Evolutionary conservation across 179 eudicot genomes (phyloP).

Genomic region (Carnegiea gigantea): DNA sequence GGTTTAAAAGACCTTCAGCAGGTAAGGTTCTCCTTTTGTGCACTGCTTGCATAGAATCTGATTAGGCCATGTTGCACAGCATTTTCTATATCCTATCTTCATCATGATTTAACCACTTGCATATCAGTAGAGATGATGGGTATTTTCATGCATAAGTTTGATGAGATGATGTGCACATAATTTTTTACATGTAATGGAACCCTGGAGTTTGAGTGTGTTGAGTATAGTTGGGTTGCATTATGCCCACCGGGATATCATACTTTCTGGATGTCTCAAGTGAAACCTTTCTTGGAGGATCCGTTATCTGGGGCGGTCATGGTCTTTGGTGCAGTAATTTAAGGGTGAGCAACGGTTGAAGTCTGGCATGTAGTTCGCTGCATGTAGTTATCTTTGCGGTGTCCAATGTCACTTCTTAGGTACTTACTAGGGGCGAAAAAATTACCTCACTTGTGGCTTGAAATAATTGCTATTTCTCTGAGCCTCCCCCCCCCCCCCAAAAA

Average conservation of each 20-base stretch:
- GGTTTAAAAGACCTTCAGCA: constrained; percentile 15
- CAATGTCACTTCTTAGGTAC: too few species aligned
- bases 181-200: too few species aligned
- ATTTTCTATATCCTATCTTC: neutral
- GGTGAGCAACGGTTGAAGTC: too few species aligned
- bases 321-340: too few species aligned
- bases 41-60: constrained; percentile 16
- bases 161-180: too few species aligned
- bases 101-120: neutral
- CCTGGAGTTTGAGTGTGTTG: neutral
- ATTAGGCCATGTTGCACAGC: neutral
- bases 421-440: too few species aligned
- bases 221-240: neutral
- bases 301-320: neutral
- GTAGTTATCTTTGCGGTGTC: too few species aligned
- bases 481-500: too few species aligned
- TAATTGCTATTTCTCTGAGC: too few species aligned
- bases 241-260: neutral
- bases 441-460: too few species aligned
- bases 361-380: too few species aligned
- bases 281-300: neutral
- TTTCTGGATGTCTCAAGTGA: neutral
- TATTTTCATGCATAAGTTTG: neutral
- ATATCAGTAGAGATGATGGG: neutral
- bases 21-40: constrained; percentile 22